Base-by-base conservation (phyloP, 352 stramenopile species). In the Saprolegnia diclina region DNA sequence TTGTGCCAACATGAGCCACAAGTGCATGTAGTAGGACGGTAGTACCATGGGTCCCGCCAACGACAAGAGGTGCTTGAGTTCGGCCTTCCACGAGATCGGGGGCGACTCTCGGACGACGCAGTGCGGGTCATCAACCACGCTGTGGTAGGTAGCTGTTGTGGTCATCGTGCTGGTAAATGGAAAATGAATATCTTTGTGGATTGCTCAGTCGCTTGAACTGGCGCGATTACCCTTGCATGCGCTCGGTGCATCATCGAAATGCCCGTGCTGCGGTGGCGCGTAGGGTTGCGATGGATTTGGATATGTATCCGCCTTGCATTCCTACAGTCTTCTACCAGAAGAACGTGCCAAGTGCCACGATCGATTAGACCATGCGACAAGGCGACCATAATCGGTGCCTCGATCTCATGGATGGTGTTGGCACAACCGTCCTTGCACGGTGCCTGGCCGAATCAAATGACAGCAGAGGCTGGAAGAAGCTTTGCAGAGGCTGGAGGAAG, bases 41-140 rank as follows among this genome's bases (percentile, higher is more conserved):
- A 19, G 1, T 62, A 62, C 54, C 54, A 62, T 62, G 18, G 54
- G 54, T 16, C 21, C 54, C 9, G 54, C 54, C 22, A 62, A 44
- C 13, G 54, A 38, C 54, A 62, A 62, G 10, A 62, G 24, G 4
- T 32, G 21, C 54, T 38, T 40, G 26, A 62, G 54, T 14, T 62
- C 54, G 6, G 54, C 24, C 10, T 38, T 48, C 42, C 42, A 48
- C 11, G 42, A 48, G 18, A n/a, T n/a, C 11, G 42, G 18, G 42
- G 13, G 11, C 42, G 42, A 4, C 18, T 4, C 13, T 5, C 5
- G 29, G 29, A 35, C 29, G 18, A 48, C 13, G 42, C 42, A 48
- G 3, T 48, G 42, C 11, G 42, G 42, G 18, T 48, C 42, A 7
- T 48, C 42, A 4, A 48, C 42, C 13, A 48, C 42, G 42, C 13